Conservation (phyloP, 2,329 filamentous ascomycete genomes). For the Sarocladiaceae sp. region DNA sequence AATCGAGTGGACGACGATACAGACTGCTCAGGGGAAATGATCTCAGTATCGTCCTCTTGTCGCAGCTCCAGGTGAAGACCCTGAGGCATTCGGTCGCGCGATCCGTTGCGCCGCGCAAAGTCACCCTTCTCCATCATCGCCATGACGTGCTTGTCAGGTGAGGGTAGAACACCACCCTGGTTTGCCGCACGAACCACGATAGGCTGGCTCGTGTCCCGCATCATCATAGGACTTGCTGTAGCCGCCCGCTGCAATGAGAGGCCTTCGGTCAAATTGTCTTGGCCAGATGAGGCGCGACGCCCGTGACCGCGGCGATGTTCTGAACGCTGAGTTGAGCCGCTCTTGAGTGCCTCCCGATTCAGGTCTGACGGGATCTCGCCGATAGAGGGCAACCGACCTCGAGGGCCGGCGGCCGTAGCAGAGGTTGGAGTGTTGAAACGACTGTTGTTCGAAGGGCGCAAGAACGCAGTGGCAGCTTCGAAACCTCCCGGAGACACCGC, state of each 20-base stretch:
- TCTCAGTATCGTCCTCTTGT: conserved; percentile 24
- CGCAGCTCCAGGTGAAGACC: conserved; percentile 61
- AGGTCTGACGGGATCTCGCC: conserved; percentile 47
- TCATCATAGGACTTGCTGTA: conserved; percentile 62
- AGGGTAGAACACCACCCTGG: conserved; percentile 49
- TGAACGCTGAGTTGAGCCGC: conserved; percentile 11
- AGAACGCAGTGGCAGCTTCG: conserved; percentile 60
- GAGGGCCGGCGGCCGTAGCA: conserved; percentile 50
- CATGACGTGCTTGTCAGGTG: conserved; percentile 53
- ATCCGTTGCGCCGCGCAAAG: conserved; percentile 58
- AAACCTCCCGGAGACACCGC: conserved; percentile 57
- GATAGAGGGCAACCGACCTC: conserved; percentile 69
- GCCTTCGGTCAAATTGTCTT: conserved; percentile 35
- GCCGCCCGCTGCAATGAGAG: conserved; percentile 55
- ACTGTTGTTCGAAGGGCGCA: conserved; percentile 61
- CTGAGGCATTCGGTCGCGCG: conserved; percentile 71
- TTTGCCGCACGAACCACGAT: conserved; percentile 15
- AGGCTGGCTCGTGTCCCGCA: conserved; percentile 39
- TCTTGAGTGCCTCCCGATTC: conserved; percentile 19
- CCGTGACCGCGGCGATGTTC: conserved; percentile 20
- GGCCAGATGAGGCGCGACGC: conserved; percentile 32
- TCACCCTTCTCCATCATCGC: conserved; percentile 53
- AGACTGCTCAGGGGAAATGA: conserved; percentile 51
- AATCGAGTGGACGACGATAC: conserved; percentile 46
- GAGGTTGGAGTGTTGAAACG: conserved; percentile 65